Evolutionary conservation across 2,329 filamentous ascomycete genomes (phyloP).

Genomic region (Colletotrichum orbiculare): DNA sequence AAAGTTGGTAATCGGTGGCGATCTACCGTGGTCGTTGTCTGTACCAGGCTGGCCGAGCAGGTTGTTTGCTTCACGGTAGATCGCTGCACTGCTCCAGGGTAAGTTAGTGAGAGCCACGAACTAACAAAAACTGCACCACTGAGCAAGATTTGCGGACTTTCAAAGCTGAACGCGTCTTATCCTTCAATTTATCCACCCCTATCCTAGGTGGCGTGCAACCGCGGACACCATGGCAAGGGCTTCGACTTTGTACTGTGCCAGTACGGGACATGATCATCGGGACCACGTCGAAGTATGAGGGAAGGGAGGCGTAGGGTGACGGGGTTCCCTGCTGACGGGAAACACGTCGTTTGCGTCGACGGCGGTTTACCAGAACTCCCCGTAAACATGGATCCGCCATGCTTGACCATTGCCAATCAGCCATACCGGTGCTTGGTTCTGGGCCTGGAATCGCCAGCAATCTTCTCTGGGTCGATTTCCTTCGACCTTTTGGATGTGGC

Average conservation of each 20-base stretch:
- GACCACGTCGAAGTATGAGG: background rate
- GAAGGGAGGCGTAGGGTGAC: too few relatives aligned
- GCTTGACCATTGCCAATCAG: background rate
- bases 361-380: slow-evolving; percentile 6
- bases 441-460: too few relatives aligned
- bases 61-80: too few relatives aligned
- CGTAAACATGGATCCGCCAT: slow-evolving; percentile 1
- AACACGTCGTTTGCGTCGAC: slow-evolving; percentile 23
- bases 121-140: too few relatives aligned
- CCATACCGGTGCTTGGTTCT: background rate
- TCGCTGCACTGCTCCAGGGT: too few relatives aligned
- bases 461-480: too few relatives aligned
- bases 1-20: too few relatives aligned
- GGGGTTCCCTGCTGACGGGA: slow-evolving; percentile 6
- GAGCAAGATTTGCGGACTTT: too few relatives aligned
- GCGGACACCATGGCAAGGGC: slow-evolving; percentile 13
- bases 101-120: too few relatives aligned
- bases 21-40: too few relatives aligned
- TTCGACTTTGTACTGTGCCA: background rate
- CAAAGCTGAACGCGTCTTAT: slow-evolving; percentile 4
- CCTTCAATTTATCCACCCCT: slow-evolving; percentile 24
- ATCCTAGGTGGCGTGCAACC: slow-evolving; percentile 2
- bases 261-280: slow-evolving; percentile 21
- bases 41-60: too few relatives aligned
- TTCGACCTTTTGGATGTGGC: too few relatives aligned